Conservation (phyloP, 2,329 filamentous ascomycete genomes). For the Karstenula rhodostoma region DNA sequence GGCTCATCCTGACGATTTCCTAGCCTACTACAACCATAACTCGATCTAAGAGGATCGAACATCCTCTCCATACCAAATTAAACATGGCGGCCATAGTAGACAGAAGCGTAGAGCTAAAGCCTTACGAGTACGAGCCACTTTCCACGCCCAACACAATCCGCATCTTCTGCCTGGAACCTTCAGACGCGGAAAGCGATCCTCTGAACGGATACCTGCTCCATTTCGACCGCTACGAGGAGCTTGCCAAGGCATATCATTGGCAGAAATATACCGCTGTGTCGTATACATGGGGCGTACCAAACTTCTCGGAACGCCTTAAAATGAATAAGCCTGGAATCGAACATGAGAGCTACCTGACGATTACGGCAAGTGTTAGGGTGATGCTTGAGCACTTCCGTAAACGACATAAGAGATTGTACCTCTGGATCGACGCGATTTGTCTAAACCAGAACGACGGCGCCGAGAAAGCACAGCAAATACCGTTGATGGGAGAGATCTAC, state of each 20-base stretch:
- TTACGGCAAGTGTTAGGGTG: background rate
- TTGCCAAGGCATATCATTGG: background rate
- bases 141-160: background rate
- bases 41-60: background rate
- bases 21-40: no score
- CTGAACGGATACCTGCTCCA: background rate
- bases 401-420: background rate
- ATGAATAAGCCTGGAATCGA: background rate
- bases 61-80: background rate
- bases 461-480: conserved; percentile 5
- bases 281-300: background rate
- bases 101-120: background rate
- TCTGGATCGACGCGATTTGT: conserved; percentile 7
- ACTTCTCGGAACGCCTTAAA: background rate
- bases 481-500: conserved; percentile 6
- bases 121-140: conserved; percentile 3
- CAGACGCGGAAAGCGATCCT: background rate
- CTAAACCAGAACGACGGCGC: background rate
- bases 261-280: conserved; percentile 1
- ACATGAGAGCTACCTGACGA: background rate
- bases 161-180: background rate
- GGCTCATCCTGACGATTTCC: no score
- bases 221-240: background rate
- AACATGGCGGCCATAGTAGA: background rate
- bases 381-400: conserved; percentile 7